Evolutionary conservation across 108 stramenopile genomes (phyloP).

Genomic region (Pseudonitzschia multiseries): DNA sequence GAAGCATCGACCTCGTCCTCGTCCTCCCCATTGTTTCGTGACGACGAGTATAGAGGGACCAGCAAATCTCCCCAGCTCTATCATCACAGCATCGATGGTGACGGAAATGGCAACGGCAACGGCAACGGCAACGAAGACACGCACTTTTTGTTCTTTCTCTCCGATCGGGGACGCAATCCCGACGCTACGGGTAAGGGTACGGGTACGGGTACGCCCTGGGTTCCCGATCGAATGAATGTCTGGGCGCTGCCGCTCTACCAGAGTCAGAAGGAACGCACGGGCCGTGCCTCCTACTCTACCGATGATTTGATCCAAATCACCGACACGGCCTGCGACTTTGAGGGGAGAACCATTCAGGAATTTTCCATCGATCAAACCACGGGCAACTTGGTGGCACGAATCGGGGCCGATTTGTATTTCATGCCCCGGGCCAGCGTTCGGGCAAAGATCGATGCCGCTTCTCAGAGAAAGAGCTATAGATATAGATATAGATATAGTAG

Average conservation of each 20-base stretch:
- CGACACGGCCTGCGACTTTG: conserved; percentile 54
- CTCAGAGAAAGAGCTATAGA: too few species aligned
- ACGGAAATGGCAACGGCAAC: too few species aligned
- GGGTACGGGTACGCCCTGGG: conserved; percentile 29
- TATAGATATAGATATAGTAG: too few species aligned
- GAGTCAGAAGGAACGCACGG: conserved; percentile 9
- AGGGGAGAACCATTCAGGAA: conserved; percentile 55
- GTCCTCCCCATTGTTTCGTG: conserved; percentile 14
- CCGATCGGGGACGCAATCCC: conserved; percentile 41
- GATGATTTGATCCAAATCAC: conserved; percentile 44
- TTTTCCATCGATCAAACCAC: conserved; percentile 52
- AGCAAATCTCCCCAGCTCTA: conserved; percentile 56
- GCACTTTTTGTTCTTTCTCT: conserved; percentile 56
- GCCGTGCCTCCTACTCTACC: neutral
- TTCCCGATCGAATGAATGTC: conserved; percentile 60
- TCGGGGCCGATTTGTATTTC: conserved; percentile 70
- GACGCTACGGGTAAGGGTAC: too few species aligned
- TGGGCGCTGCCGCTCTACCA: conserved; percentile 53
- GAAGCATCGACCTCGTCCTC: conserved; percentile 17
- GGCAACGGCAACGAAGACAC: neutral
- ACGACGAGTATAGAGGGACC: conserved; percentile 60
- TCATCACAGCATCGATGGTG: too few species aligned
- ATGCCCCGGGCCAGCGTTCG: conserved; percentile 31
- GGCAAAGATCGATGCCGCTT: conserved; percentile 14
- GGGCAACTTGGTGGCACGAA: conserved; percentile 47